phyloP scores from a whole-genome alignment of 257 asterid species.

The Solanum dulcamara region DNA sequence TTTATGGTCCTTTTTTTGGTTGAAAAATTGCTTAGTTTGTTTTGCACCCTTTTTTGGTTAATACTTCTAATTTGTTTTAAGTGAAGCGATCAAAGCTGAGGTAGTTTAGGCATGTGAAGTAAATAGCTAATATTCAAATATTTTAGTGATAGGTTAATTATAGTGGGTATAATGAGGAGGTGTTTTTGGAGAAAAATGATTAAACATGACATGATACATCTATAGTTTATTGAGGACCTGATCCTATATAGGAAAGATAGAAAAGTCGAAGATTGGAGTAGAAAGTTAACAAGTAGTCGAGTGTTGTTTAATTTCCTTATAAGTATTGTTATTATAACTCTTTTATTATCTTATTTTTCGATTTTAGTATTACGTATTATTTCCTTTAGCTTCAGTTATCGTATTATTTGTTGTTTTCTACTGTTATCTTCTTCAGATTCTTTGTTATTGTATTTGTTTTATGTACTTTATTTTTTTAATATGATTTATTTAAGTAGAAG shows the following conservation, averaged over 20 bases:
- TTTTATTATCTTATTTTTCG: rapidly evolving
- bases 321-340: neutral
- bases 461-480: neutral
- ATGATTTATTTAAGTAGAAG: neutral
- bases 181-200: neutral
- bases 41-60: neutral
- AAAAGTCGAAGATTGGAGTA: neutral
- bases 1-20: neutral
- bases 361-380: neutral
- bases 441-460: rapidly evolving
- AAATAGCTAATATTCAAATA: neutral
- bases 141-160: neutral
- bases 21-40: neutral
- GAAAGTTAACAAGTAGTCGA: neutral
- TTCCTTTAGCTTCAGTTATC: neutral
- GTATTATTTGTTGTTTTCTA: no score
- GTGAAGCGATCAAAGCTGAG: rapidly evolving
- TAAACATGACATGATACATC: neutral
- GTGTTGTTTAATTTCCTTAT: neutral
- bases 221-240: neutral
- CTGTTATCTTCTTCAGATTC: no score
- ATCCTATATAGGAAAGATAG: neutral
- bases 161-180: neutral
- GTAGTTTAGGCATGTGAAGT: neutral
- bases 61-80: neutral